These are phyloP conservation scores for Asterionellopsis glacialis DNA, from an alignment of 108 stramenopile genomes.

Conservation along the genomic window DNA sequence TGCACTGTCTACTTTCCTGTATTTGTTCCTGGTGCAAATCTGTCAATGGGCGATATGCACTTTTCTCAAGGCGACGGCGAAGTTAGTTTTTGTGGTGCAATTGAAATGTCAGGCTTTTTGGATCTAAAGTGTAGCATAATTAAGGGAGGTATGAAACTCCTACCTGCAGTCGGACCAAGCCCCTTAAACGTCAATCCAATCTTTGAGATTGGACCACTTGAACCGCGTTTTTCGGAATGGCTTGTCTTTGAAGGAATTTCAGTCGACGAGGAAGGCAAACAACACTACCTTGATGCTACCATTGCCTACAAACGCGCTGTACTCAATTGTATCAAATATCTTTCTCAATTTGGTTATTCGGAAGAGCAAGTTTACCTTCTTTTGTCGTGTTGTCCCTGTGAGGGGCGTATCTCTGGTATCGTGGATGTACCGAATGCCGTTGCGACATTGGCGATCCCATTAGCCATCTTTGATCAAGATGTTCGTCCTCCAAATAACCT, in stretches of 20 bases:
- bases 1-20: conserved; percentile 72
- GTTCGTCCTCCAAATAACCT: conserved; percentile 48
- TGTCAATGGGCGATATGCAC: conserved; percentile 75
- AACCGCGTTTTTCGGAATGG: conserved; percentile 63
- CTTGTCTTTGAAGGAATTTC: conserved; percentile 67
- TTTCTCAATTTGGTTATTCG: conserved; percentile 58
- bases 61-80: conserved; percentile 69
- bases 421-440: conserved; percentile 67
- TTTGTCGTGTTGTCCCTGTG: conserved; percentile 49
- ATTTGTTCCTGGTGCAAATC: conserved; percentile 53
- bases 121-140: conserved; percentile 55
- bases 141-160: conserved; percentile 61
- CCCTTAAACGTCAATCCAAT: conserved; percentile 57
- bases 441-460: conserved; percentile 51
- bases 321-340: conserved; percentile 62
- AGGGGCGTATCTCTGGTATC: conserved; percentile 60
- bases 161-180: conserved; percentile 47
- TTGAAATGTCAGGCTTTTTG: conserved; percentile 53
- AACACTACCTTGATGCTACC: conserved; percentile 67
- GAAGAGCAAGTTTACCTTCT: conserved; percentile 65
- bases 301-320: conserved; percentile 68
- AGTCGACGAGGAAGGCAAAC: conserved; percentile 55
- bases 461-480: conserved; percentile 65
- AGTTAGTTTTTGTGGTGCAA: conserved; percentile 59
- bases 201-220: conserved; percentile 68